Evolutionary conservation across 169 alveolate genomes (phyloP), one percentile per base, ranked within the genome.

Genomic region (Cryptosporidium tyzzeri): DNA sequence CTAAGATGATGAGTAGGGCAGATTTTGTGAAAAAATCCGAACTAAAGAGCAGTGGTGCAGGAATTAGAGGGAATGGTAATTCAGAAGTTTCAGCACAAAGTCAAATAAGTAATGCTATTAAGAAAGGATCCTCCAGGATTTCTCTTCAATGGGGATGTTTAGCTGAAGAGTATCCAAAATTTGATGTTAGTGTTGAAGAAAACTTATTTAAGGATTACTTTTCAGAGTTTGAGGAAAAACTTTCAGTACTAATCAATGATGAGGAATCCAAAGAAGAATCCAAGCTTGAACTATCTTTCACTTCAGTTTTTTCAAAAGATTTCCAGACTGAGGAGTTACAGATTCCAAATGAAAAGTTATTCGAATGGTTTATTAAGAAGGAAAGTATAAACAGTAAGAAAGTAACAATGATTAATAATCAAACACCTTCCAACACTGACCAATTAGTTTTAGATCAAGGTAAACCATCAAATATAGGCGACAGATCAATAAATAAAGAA

Each of bases 61-160:
- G 16, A 10, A 21, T 8, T 33, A 26, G 7, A 37, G 31, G 37
- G 18, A 58, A 35, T 53, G 21, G 21, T 31, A 35, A 18, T 18
- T 39, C 55, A n/a, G 53, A 55, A 23, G 23, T 9, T 37, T 53
- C 31, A 4, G 61, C 45, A n/a, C 44, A 14, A 26, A 59, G 58
- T 1, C 23, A 73, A 14, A 55, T 26, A 51, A 29, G 55, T 18
- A 58, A 10, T 33, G n/a, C 14, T 16, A 29, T 33, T 71, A 61
- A 37, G 21, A 75, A 75, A 8, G 45, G 45, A 21, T 35, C 45
- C n/a, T 62, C 75, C 26, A 80, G 89, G 39, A 59, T 45, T 39
- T 80, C 89, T 23, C 48, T 80, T 16, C 80, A 80, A 44, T 80
- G 89, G 89, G 89, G 89, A 18, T 80, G 89, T 59, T 26, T 48